Evolutionary conservation across 1,284 basidiomycete genomes (phyloP).

Genomic region (Veloporphyrellus conicus): DNA sequence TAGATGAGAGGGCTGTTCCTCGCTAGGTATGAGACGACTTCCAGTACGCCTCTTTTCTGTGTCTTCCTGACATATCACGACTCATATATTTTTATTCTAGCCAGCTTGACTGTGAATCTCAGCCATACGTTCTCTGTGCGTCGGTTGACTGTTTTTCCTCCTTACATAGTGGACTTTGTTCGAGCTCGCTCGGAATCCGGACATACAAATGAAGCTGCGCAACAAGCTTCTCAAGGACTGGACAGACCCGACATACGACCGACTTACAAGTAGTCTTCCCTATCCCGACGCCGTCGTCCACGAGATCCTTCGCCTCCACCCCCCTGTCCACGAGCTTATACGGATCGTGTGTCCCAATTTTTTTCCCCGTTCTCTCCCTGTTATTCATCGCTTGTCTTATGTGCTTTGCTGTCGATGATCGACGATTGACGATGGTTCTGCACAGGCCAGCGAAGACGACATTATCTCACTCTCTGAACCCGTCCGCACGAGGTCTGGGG

Average conservation of each 20-base stretch:
- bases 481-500: constrained; percentile 35
- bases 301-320: constrained; percentile 20
- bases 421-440: neutral
- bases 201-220: constrained; percentile 40
- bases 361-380: neutral
- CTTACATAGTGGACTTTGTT: constrained; percentile 30
- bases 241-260: constrained; percentile 26
- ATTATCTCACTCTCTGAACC: constrained; percentile 38
- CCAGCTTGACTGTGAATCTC: constrained; percentile 22
- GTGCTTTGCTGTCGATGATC: too few relatives aligned
- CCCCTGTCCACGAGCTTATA: constrained; percentile 32
- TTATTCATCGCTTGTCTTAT: neutral
- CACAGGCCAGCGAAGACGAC: constrained; percentile 46
- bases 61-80: neutral
- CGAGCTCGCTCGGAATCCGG: constrained; percentile 24
- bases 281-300: constrained; percentile 23
- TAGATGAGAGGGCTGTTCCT: constrained; percentile 37
- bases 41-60: constrained; percentile 25
- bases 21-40: constrained; percentile 42
- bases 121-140: neutral
- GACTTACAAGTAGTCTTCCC: constrained; percentile 15
- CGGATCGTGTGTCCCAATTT: constrained; percentile 34
- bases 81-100: constrained; percentile 8
- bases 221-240: constrained; percentile 35
- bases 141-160: neutral